These are phyloP conservation scores for Talaromyces borbonicus DNA, from an alignment of 495 filamentous ascomycete genomes.

Conservation along the genomic window DNA sequence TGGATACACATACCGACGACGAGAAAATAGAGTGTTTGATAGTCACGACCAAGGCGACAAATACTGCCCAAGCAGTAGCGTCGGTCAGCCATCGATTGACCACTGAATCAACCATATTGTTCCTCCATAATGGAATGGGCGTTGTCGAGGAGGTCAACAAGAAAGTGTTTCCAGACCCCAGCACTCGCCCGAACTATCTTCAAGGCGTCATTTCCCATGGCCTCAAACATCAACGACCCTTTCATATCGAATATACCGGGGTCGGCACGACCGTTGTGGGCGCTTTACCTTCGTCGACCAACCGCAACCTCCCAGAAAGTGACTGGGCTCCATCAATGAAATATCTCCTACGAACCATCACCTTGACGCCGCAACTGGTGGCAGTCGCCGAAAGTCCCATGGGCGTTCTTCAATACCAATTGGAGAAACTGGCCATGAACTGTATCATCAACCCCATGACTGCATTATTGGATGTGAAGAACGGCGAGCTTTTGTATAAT, in stretches of 20 bases:
- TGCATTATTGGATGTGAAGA: constrained; percentile 57
- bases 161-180: constrained; percentile 54
- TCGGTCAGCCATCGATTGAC: constrained; percentile 57
- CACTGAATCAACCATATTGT: constrained; percentile 60
- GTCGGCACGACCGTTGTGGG: constrained; percentile 53
- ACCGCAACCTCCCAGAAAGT: constrained; percentile 10
- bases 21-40: constrained; percentile 66
- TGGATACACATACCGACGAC: constrained; percentile 11
- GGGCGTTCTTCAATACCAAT: constrained; percentile 43
- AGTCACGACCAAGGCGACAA: constrained; percentile 52
- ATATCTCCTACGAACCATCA: constrained; percentile 41
- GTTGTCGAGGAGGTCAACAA: constrained; percentile 62
- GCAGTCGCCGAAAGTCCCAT: constrained; percentile 36
- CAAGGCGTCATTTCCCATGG: constrained; percentile 61
- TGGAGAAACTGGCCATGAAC: constrained; percentile 76
- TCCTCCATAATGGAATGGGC: constrained; percentile 80
- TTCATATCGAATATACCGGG: constrained; percentile 55
- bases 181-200: constrained; percentile 61
- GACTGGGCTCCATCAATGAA: constrained; percentile 34
- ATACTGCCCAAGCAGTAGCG: constrained; percentile 46
- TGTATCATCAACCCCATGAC: constrained; percentile 75
- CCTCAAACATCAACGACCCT: constrained; percentile 44
- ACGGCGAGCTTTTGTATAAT: constrained; percentile 60
- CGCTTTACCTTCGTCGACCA: constrained; percentile 22
- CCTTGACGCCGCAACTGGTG: constrained; percentile 38